These are phyloP conservation scores for Annona squamosa DNA, from an alignment of 164 flowering plant genomes.

Conservation along the genomic window DNA sequence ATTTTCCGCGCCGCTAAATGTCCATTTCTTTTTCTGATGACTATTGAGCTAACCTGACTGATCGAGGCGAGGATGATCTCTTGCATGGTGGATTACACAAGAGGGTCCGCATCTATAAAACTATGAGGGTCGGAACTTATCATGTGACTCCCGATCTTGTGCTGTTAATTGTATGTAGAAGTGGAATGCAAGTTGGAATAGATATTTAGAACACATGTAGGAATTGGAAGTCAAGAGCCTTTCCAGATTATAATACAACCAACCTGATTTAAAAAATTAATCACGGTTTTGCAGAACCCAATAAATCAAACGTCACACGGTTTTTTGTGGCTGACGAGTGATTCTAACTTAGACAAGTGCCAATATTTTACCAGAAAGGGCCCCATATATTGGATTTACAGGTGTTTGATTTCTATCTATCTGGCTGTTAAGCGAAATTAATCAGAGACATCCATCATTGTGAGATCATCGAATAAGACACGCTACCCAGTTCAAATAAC, in stretches of 20 bases:
- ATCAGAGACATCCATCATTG: neutral
- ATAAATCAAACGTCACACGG: slow-evolving; percentile 20
- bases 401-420: neutral
- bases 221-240: slow-evolving; percentile 2
- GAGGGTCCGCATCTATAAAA: no score
- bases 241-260: neutral
- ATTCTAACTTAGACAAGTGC: neutral
- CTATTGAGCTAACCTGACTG: no score
- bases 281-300: slow-evolving; percentile 1
- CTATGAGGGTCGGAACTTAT: no score
- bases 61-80: no score
- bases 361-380: neutral
- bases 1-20: no score
- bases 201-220: slow-evolving; percentile 3
- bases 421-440: no score
- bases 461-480: neutral
- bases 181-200: slow-evolving; percentile 13
- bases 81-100: no score
- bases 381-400: neutral
- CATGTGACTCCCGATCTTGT: neutral
- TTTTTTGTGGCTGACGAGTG: slow-evolving; percentile 20
- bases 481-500: neutral
- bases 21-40: no score
- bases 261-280: neutral
- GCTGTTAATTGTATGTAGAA: neutral